phyloP scores from a whole-genome alignment of 2,329 filamentous ascomycete species.

The Zasmidium cellare region DNA sequence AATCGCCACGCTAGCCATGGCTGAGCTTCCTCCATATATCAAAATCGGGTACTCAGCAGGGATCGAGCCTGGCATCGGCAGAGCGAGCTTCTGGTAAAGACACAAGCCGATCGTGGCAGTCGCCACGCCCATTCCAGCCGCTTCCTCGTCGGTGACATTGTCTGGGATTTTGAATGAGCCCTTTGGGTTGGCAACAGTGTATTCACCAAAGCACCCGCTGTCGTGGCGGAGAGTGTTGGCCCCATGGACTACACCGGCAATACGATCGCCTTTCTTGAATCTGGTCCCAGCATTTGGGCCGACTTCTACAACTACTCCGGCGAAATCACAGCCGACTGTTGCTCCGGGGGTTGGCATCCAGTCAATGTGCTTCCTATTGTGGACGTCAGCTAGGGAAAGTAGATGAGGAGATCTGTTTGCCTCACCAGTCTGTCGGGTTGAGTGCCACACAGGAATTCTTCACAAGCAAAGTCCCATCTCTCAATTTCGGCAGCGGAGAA shows the following conservation, averaged over 20 bases:
- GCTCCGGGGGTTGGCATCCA: not conserved
- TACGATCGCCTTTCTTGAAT: constrained; percentile 36
- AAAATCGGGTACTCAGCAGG: constrained; percentile 39
- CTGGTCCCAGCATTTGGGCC: constrained; percentile 31
- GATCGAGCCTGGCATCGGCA: constrained; percentile 36
- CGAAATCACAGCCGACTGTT: constrained; percentile 37
- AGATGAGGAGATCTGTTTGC: not conserved
- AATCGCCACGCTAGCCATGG: constrained; percentile 35
- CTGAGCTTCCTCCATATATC: constrained; percentile 38
- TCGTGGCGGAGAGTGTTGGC: constrained; percentile 18
- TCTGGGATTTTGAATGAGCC: constrained; percentile 41
- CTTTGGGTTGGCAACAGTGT: constrained; percentile 32
- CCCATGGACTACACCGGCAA: constrained; percentile 32
- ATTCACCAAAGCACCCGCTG: constrained; percentile 35
- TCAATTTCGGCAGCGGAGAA: constrained; percentile 42
- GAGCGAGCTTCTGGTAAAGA: constrained; percentile 43
- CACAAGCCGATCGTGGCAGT: constrained; percentile 45
- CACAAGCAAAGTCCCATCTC: constrained; percentile 54
- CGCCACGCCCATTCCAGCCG: constrained; percentile 45
- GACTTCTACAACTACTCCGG: constrained; percentile 39
- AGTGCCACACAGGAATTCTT: constrained; percentile 54
- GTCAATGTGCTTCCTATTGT: not conserved
- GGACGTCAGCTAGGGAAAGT: not conserved
- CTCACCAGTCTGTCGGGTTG: constrained; percentile 57
- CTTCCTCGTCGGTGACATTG: constrained; percentile 39